Percentiles rank a stretch among this genome's conserved stretches.
phyloP scores from a whole-genome alignment of 306 rosid genomes.

The Carpinus fangiana region DNA sequence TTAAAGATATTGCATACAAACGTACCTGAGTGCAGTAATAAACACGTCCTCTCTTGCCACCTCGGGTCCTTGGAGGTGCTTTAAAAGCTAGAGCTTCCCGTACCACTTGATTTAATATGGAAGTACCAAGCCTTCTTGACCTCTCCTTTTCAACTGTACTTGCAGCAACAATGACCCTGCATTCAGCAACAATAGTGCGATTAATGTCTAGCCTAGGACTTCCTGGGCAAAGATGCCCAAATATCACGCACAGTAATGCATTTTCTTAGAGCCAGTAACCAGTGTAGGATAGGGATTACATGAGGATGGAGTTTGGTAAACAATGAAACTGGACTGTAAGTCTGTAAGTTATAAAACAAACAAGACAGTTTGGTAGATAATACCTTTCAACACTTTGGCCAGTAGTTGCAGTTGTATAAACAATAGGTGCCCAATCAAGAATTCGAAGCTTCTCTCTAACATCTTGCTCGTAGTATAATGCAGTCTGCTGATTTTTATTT shows the following conservation, averaged over 20 bases:
- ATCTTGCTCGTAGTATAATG: conserved; percentile 81
- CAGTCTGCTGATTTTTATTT: conserved; percentile 89
- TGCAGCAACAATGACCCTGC: conserved; percentile 85
- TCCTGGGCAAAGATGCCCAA: background rate
- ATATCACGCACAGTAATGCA: background rate
- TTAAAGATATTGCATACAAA: conserved; percentile 14
- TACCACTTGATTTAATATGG: conserved; percentile 85
- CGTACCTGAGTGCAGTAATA: conserved; percentile 93
- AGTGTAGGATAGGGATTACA: background rate
- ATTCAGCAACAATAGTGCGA: conserved; percentile 30
- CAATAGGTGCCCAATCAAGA: conserved; percentile 91
- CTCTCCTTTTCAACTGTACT: conserved; percentile 88
- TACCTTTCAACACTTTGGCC: conserved; percentile 91
- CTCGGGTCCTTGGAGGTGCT: conserved; percentile 90
- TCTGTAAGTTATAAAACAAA: conserved; percentile 15
- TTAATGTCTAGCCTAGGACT: background rate
- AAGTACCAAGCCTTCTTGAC: conserved; percentile 85
- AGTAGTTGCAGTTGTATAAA: conserved; percentile 83
- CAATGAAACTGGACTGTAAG: conserved; percentile 18
- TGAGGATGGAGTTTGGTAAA: conserved; percentile 1
- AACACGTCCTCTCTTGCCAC: conserved; percentile 90
- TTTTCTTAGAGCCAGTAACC: background rate
- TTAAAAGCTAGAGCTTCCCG: conserved; percentile 89
- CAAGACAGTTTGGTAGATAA: conserved; percentile 27
- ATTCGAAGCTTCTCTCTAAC: conserved; percentile 84